These are phyloP conservation scores for Ligustrum vulgare DNA, from an alignment of 257 asterid genomes.

Conservation along the genomic window DNA sequence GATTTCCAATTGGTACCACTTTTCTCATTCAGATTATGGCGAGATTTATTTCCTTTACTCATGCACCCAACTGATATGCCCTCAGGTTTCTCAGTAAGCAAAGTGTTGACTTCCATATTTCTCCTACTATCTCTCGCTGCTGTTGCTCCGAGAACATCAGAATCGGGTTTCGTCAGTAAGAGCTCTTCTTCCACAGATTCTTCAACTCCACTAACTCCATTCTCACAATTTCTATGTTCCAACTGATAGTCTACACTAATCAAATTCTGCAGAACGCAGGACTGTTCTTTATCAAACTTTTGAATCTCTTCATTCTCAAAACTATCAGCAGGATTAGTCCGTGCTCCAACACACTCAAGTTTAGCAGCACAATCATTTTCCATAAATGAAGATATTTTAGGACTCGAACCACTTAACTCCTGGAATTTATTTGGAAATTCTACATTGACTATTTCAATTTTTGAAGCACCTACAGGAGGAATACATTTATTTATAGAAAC, in stretches of 20 bases:
- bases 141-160: conserved; percentile 35
- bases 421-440: conserved; percentile 22
- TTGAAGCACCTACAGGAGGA: conserved; percentile 41
- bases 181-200: conserved; percentile 31
- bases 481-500: background rate
- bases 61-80: conserved; percentile 24
- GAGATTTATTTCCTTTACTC: background rate
- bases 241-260: conserved; percentile 17
- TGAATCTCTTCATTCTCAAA: conserved; percentile 18
- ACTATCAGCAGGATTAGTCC: conserved; percentile 18
- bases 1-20: conserved; percentile 27
- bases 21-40: conserved; percentile 34
- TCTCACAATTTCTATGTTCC: conserved; percentile 16
- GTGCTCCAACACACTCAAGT: conserved; percentile 10
- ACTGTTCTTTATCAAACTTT: conserved; percentile 4
- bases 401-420: conserved; percentile 25
- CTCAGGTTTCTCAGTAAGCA: conserved; percentile 19
- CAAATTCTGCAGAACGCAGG: conserved; percentile 21
- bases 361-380: conserved; percentile 17
- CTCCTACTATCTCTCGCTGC: conserved; percentile 14
- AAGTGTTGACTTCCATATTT: conserved; percentile 20
- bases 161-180: conserved; percentile 61
- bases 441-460: conserved; percentile 38
- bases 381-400: conserved; percentile 20
- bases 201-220: conserved; percentile 27